Evolutionary conservation across 345 rosid species (phyloP).

Genomic region (Geranium rotundifolium): DNA sequence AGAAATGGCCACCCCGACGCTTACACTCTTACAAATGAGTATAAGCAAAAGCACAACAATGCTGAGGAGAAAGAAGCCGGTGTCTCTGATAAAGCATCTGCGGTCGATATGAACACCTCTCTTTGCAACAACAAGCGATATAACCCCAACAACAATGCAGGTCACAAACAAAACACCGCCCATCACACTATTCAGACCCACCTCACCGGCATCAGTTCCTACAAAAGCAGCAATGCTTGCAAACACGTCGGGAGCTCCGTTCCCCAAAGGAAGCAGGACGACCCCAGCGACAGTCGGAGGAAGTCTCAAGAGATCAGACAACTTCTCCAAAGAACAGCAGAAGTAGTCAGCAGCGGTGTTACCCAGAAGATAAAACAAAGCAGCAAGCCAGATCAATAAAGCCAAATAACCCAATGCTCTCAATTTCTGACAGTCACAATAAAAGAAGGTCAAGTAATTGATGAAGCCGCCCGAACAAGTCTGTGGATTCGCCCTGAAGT

Average conservation of each 20-base stretch:
- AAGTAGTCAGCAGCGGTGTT: constrained; percentile 92
- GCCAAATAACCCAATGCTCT: constrained; percentile 35
- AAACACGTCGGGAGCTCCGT: constrained; percentile 92
- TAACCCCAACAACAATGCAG: constrained; percentile 71
- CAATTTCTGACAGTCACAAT: constrained; percentile 51
- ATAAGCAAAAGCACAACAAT: constrained; percentile 38
- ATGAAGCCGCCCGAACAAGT: constrained; percentile 76
- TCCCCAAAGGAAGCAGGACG: constrained; percentile 79
- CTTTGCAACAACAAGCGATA: constrained; percentile 58
- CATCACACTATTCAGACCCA: constrained; percentile 81
- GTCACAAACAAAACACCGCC: constrained; percentile 91
- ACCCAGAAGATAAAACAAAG: constrained; percentile 79
- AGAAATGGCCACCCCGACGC: constrained; percentile 43
- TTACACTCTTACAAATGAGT: constrained; percentile 56
- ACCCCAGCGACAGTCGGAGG: constrained; percentile 90
- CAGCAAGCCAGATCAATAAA: constrained; percentile 60
- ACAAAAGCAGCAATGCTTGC: constrained; percentile 87
- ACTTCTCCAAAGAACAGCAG: constrained; percentile 77
- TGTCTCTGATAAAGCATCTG: constrained; percentile 72
- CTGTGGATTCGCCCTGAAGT: too few species aligned
- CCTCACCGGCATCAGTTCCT: constrained; percentile 61
- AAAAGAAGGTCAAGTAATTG: constrained; percentile 62
- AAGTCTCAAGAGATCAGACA: constrained; percentile 56
- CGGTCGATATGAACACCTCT: constrained; percentile 56
- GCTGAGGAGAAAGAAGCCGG: constrained; percentile 64